Evolutionary conservation across 768 basidiomycete genomes (phyloP).

Genomic region (Xerocomus brunneocitrinus): DNA sequence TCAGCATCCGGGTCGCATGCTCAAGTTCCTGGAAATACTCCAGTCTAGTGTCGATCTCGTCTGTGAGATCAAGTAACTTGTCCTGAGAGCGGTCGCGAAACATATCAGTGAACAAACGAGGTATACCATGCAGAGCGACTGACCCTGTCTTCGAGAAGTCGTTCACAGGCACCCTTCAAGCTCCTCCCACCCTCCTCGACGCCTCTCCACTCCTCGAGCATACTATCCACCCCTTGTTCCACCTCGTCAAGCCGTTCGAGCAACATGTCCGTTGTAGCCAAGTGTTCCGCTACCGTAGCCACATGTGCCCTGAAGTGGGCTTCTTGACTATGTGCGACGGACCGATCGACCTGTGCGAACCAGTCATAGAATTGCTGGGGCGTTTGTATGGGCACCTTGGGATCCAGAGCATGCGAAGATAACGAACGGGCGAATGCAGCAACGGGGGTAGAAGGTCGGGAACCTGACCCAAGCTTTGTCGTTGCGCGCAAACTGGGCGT

Average conservation of each 20-base stretch:
- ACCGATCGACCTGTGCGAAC: constrained; percentile 85
- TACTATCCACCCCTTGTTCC: constrained; percentile 67
- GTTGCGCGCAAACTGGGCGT: constrained; percentile 34
- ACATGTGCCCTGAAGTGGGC: constrained; percentile 87
- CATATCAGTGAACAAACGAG: background rate
- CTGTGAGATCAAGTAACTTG: constrained; percentile 67
- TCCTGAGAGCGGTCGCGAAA: constrained; percentile 45
- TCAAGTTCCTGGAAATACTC: constrained; percentile 97
- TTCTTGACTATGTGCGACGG: constrained; percentile 91
- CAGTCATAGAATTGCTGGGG: constrained; percentile 98
- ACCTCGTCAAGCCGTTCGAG: constrained; percentile 69
- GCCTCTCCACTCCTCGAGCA: constrained; percentile 79
- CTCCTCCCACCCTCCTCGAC: constrained; percentile 93
- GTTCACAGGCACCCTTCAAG: constrained; percentile 87
- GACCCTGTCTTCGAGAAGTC: constrained; percentile 84
- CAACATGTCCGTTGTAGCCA: constrained; percentile 73
- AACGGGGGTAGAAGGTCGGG: constrained; percentile 45
- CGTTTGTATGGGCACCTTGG: constrained; percentile 75
- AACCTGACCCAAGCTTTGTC: constrained; percentile 37
- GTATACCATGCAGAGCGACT: constrained; percentile 23
- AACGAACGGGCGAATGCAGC: constrained; percentile 16
- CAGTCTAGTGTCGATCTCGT: constrained; percentile 75
- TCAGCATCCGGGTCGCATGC: constrained; percentile 87
- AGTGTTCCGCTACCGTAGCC: constrained; percentile 66
- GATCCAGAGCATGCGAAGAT: constrained; percentile 57